phyloP scores from a whole-genome alignment of 495 filamentous ascomycete genomes.

The Aspergillus sclerotioniger region DNA sequence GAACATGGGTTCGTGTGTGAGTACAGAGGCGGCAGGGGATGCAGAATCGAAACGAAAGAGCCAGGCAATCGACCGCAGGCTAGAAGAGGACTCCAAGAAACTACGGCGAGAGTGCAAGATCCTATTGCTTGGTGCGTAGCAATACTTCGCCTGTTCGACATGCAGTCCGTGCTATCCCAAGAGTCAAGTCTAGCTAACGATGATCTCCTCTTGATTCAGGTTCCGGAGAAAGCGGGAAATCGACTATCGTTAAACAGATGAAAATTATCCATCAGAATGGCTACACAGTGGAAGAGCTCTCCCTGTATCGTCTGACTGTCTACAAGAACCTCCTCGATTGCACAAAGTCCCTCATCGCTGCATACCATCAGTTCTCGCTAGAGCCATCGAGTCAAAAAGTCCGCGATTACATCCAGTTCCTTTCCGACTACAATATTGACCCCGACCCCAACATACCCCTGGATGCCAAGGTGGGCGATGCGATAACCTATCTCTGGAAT shows the following conservation, averaged over 20 bases:
- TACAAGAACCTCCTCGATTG: conserved; percentile 98
- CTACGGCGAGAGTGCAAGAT: conserved; percentile 98
- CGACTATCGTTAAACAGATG: conserved; percentile 99
- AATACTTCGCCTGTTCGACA: neutral
- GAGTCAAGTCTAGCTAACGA: conserved; percentile 11
- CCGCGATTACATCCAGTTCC: conserved; percentile 70
- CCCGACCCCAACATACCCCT: conserved; percentile 81
- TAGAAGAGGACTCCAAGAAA: conserved; percentile 89
- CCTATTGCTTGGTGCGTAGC: conserved; percentile 70
- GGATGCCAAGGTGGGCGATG: conserved; percentile 73
- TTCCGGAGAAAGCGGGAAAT: conserved; percentile 97
- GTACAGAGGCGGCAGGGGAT: conserved; percentile 70
- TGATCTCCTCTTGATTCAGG: conserved; percentile 48
- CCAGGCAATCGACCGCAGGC: conserved; percentile 84
- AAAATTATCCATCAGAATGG: conserved; percentile 99
- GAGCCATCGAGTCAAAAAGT: conserved; percentile 69
- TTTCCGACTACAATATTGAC: conserved; percentile 85
- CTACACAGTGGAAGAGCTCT: conserved; percentile 87
- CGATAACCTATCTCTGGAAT: conserved; percentile 84
- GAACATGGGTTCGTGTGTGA: conserved; percentile 87
- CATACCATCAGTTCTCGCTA: conserved; percentile 84
- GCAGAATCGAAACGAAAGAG: conserved; percentile 91
- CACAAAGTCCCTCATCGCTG: conserved; percentile 84
- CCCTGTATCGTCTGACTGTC: conserved; percentile 88
- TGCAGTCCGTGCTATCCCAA: neutral